Evolutionary conservation across 176 grass and related monocot genomes (phyloP).

Genomic region (Poa pratensis): DNA sequence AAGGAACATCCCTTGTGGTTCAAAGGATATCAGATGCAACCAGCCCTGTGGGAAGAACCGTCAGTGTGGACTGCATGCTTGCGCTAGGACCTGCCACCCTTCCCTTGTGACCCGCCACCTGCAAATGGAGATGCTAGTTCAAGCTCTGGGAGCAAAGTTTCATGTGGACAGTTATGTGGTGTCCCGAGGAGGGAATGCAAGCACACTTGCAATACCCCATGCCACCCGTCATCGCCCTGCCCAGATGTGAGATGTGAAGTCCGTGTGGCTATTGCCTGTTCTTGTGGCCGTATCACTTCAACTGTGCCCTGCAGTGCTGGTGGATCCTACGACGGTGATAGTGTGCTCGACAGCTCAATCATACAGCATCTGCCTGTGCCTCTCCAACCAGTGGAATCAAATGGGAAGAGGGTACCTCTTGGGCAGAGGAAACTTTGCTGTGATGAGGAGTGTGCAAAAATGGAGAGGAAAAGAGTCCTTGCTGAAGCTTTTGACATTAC

Average conservation of each 20-base stretch:
- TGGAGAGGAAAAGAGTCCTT: conserved; percentile 87
- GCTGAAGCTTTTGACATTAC: conserved; percentile 94
- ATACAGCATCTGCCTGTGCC: conserved; percentile 80
- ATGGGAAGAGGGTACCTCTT: conserved; percentile 76
- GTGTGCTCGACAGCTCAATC: conserved; percentile 64
- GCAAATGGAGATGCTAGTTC: conserved; percentile 62
- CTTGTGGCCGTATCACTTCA: conserved; percentile 74
- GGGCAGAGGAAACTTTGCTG: conserved; percentile 93
- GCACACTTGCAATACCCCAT: conserved; percentile 82
- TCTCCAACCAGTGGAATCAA: conserved; percentile 72
- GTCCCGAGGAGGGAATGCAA: conserved; percentile 88
- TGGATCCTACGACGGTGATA: conserved; percentile 57
- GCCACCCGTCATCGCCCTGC: conserved; percentile 77
- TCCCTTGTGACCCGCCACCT: conserved; percentile 62
- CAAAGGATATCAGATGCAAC: conserved; percentile 93
- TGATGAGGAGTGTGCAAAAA: conserved; percentile 86
- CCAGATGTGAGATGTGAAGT: conserved; percentile 84
- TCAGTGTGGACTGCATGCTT: conserved; percentile 93
- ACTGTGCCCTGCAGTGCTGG: conserved; percentile 79
- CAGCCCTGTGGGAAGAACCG: conserved; percentile 94
- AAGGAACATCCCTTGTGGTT: conserved; percentile 95
- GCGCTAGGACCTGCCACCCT: conserved; percentile 75
- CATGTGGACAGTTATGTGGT: conserved; percentile 92
- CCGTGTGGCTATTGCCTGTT: conserved; percentile 69
- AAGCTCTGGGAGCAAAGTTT: conserved; percentile 64